phyloP scores from a whole-genome alignment of 257 asterid genomes.

The Solanum chilense region DNA sequence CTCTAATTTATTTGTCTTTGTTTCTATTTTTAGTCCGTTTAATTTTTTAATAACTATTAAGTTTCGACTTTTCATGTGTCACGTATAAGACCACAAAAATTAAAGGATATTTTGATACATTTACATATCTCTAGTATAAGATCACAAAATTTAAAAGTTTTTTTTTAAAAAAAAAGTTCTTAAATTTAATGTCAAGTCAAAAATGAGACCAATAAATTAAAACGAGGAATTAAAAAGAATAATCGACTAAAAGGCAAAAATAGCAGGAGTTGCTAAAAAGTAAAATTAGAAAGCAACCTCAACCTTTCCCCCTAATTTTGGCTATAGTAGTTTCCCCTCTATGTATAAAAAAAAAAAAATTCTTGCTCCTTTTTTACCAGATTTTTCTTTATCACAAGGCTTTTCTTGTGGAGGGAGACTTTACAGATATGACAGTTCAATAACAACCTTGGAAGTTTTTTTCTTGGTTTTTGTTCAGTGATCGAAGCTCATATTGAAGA shows the following conservation, averaged over 20 bases:
- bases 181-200: background rate
- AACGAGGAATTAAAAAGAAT: background rate
- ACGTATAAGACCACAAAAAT: background rate
- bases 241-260: background rate
- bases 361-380: background rate
- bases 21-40: background rate
- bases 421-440: background rate
- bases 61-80: background rate
- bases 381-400: background rate
- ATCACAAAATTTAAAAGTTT: rapidly evolving
- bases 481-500: no score
- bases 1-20: background rate
- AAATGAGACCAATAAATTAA: background rate
- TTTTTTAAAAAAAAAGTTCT: background rate
- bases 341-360: background rate
- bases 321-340: background rate
- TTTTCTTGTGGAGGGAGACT: background rate
- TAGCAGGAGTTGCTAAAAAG: background rate
- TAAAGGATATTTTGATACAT: background rate
- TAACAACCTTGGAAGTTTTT: background rate
- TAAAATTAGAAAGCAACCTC: background rate
- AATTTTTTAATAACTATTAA: background rate
- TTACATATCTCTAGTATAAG: background rate
- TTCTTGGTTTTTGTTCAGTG: no score
- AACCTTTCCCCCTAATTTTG: background rate